A percentile compares a stretch with the other conserved stretches of the same genome.
Evolutionary conservation across 2,329 filamentous ascomycete species (phyloP).

Genomic region (Fusarium solani-melongenae): DNA sequence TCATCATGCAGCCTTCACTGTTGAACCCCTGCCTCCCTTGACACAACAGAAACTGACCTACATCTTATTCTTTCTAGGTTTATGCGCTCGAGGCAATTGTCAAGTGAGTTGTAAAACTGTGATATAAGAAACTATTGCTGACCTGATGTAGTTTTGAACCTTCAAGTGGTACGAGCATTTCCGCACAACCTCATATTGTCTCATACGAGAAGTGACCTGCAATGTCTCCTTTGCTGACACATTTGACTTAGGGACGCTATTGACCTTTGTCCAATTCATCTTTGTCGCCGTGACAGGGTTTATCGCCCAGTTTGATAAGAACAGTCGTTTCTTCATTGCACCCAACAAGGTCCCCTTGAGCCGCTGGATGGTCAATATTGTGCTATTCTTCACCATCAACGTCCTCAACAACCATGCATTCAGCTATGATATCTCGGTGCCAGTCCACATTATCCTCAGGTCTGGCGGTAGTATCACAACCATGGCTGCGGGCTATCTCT

Average conservation of each 20-base stretch:
- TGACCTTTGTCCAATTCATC: constrained; percentile 90
- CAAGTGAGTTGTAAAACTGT: constrained; percentile 69
- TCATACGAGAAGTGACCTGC: neutral
- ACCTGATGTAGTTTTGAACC: constrained; percentile 75
- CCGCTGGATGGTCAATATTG: constrained; percentile 89
- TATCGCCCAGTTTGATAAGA: constrained; percentile 77
- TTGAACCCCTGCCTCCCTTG: neutral
- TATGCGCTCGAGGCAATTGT: constrained; percentile 96
- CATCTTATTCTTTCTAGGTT: constrained; percentile 67
- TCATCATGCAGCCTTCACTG: neutral
- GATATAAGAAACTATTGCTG: constrained; percentile 14
- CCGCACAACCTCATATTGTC: neutral
- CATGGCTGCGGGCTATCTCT: constrained; percentile 88
- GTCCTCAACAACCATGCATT: constrained; percentile 98
- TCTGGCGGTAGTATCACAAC: constrained; percentile 97
- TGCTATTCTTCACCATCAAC: constrained; percentile 93
- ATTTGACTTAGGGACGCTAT: constrained; percentile 72
- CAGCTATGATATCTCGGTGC: constrained; percentile 95
- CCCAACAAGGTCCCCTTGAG: constrained; percentile 83
- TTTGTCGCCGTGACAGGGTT: constrained; percentile 85
- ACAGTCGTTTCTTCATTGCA: constrained; percentile 77
- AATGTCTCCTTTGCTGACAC: constrained; percentile 26
- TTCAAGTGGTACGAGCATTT: constrained; percentile 72
- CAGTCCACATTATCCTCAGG: constrained; percentile 94
- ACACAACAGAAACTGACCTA: constrained; percentile 17